phyloP scores from a whole-genome alignment of 495 filamentous ascomycete species.

The Margaritispora aquatica region DNA sequence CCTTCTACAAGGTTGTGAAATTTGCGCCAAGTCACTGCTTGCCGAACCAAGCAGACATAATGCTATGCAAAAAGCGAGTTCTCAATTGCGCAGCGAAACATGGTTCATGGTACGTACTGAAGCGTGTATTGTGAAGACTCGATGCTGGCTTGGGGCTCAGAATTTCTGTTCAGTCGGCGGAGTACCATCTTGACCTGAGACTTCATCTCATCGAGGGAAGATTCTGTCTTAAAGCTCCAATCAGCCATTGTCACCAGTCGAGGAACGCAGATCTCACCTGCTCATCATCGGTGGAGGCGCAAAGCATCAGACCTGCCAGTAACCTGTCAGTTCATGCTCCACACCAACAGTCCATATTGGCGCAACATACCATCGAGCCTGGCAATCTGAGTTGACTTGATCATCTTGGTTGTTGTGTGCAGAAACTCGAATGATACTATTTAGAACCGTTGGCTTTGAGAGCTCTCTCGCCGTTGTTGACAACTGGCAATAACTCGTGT shows the following conservation, averaged over 20 bases:
- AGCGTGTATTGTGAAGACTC: conserved; percentile 79
- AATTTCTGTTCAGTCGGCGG: conserved; percentile 75
- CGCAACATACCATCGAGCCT: conserved; percentile 81
- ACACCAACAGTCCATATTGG: background rate
- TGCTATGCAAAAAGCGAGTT: too few relatives aligned
- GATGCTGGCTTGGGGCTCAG: conserved; percentile 87
- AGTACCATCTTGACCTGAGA: conserved; percentile 85
- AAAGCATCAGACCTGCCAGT: conserved; percentile 75
- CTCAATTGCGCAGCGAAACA: background rate
- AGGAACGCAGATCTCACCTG: conserved; percentile 40
- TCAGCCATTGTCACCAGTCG: background rate
- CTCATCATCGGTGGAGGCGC: conserved; percentile 90
- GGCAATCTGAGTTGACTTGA: conserved; percentile 90
- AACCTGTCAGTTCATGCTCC: conserved; percentile 5
- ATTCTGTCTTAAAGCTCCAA: conserved; percentile 42
- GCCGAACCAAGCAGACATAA: too few relatives aligned
- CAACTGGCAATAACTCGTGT: too few relatives aligned
- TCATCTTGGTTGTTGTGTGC: conserved; percentile 53
- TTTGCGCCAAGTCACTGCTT: too few relatives aligned
- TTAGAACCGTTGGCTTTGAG: too few relatives aligned
- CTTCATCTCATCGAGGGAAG: conserved; percentile 82
- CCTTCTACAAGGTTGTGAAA: too few relatives aligned
- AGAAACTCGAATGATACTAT: background rate
- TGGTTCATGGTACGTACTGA: conserved; percentile 53
- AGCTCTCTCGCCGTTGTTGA: too few relatives aligned